Evolutionary conservation across 768 basidiomycete species (phyloP), one percentile per base, ranked within the genome.

Genomic region (Leccinum rimulosum): DNA sequence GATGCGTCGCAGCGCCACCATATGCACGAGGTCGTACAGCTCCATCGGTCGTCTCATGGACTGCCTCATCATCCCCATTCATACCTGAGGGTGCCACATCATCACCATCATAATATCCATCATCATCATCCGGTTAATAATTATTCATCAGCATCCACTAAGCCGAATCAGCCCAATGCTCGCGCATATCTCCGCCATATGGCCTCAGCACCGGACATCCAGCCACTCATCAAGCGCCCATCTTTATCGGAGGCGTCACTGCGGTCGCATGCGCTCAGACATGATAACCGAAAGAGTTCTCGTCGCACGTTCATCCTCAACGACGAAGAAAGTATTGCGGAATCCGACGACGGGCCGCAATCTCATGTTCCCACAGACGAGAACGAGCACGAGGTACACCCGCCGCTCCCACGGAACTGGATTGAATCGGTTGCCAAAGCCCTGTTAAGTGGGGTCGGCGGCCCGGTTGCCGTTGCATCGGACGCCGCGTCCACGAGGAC

Each of bases 131-230:
- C 69, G 30, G 53, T 53, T 59, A 59, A 65, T 67, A 30, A 66
- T 63, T 57, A 70, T 52, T 66, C 72, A 67, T 50, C 66, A 36
- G 40, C 62, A 45, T 50, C 56, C 45, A 57, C 55, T 58, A 71
- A 66, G 58, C 56, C 59, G 57, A 64, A 71, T 60, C 61, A 61
- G 25, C 79, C 82, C 27, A 82, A 82, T 54, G 87, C 89, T 3
- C 81, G 82, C 4, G 83, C 84, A 6, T 86, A 89, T 67, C 80
- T 92, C 11, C 83, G 89, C 33, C 88, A 91, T 68, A 89, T 92
- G 78, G 82, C 82, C 1, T 91, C 89, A 25, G 75, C 80, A 25
- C 80, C 80, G 31, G 76, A 77, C 60, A 79, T 82, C 31, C 71
- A 74, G 19, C 74, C 72, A 15, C 65, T 74, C 43, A 60, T 52